phyloP scores from a whole-genome alignment of 73 alveolate species.

The Breviolum minutum region DNA sequence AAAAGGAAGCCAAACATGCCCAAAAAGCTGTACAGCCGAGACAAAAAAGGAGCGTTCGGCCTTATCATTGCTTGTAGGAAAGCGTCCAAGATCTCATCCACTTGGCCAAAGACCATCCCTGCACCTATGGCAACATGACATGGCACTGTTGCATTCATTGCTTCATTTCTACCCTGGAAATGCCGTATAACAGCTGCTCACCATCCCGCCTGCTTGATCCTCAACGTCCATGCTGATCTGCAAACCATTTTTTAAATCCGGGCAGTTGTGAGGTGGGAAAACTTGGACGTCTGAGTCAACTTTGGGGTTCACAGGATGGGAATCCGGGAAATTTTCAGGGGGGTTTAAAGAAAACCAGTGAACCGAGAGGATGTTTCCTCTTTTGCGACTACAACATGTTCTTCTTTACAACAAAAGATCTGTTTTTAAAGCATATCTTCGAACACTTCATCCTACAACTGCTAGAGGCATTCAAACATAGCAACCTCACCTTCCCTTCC shows the following conservation, averaged over 20 bases:
- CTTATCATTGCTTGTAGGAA: constrained; percentile 16
- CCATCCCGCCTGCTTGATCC: constrained; percentile 19
- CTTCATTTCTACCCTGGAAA: not conserved
- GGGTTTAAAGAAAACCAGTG: too few relatives aligned
- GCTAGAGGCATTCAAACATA: too few relatives aligned
- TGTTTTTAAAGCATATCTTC: too few relatives aligned
- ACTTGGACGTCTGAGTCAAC: too few relatives aligned
- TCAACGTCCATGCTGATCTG: constrained; percentile 52
- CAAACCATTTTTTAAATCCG: not conserved
- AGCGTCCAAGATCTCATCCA: constrained; percentile 21
- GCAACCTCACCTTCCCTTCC: too few relatives aligned
- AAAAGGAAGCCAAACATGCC: not conserved
- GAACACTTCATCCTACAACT: too few relatives aligned
- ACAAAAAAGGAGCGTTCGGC: not conserved
- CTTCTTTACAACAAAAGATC: too few relatives aligned
- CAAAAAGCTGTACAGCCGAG: too few relatives aligned
- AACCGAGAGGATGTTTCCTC: too few relatives aligned
- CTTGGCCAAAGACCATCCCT: constrained; percentile 47
- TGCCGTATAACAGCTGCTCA: not conserved
- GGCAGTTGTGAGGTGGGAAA: not conserved
- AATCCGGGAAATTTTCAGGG: too few relatives aligned
- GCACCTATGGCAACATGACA: not conserved
- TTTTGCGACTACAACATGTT: too few relatives aligned
- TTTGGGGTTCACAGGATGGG: too few relatives aligned
- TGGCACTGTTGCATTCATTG: not conserved